Conservation (phyloP, 1,284 basidiomycete genomes). For the Marasmius fiardii region DNA sequence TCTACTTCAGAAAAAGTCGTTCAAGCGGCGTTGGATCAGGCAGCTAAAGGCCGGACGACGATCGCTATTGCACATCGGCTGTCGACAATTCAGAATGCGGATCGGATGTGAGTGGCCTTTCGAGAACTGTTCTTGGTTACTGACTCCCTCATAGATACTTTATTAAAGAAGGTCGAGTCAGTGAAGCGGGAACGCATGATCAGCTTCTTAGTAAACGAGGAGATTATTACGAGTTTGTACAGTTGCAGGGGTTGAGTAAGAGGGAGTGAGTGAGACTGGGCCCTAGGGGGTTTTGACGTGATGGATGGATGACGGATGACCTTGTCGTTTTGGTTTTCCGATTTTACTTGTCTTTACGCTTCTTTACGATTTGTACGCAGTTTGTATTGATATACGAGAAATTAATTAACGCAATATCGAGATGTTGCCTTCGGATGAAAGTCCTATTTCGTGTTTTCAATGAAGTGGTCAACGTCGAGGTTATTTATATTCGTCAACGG, state of each 20-base stretch:
- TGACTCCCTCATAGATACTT: conserved; percentile 63
- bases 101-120: conserved; percentile 70
- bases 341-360: too few species aligned
- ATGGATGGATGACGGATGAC: too few species aligned
- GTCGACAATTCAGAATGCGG: conserved; percentile 91
- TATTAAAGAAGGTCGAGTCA: conserved; percentile 86
- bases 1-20: conserved; percentile 93
- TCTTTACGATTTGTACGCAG: too few species aligned
- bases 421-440: too few species aligned
- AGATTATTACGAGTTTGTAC: conserved; percentile 86
- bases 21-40: conserved; percentile 90
- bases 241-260: conserved; percentile 74
- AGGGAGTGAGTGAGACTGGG: conserved; percentile 25
- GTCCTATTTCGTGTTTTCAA: too few species aligned
- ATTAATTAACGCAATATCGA: too few species aligned
- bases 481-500: too few species aligned
- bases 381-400: too few species aligned
- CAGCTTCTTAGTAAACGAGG: conserved; percentile 72
- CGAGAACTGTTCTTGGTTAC: conserved; percentile 5
- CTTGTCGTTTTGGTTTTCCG: too few species aligned
- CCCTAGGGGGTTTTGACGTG: too few species aligned
- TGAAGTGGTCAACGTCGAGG: too few species aligned
- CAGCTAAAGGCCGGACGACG: conserved; percentile 86
- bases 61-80: conserved; percentile 93
- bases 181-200: conserved; percentile 87